Percentiles rank a stretch among this genome's conserved stretches.
phyloP scores from a whole-genome alignment of 208 protist genomes.

The Leishmania martiniquensis region DNA sequence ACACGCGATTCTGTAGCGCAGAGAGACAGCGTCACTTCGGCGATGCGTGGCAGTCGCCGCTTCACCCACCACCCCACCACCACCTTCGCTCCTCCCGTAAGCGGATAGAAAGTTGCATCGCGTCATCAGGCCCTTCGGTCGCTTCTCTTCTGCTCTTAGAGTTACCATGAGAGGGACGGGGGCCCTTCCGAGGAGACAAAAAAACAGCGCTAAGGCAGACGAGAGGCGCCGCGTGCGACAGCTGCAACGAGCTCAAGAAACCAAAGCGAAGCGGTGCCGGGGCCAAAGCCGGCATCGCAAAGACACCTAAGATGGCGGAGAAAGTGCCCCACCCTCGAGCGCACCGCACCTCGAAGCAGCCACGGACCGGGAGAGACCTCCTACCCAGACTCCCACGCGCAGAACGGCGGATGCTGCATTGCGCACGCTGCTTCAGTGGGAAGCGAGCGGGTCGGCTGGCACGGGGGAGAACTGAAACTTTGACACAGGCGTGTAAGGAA shows the following conservation, averaged over 20 bases:
- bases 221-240: background rate
- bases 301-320: background rate
- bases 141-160: background rate
- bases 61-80: background rate
- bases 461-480: constrained; percentile 16
- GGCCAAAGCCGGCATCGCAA: background rate
- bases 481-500: constrained; percentile 45
- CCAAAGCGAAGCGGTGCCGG: too few relatives aligned
- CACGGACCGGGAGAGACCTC: background rate
- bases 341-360: background rate
- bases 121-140: background rate
- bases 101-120: background rate
- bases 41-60: background rate
- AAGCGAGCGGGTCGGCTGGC: background rate
- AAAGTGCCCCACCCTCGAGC: background rate
- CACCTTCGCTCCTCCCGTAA: background rate
- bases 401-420: background rate
- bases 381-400: background rate
- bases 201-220: background rate
- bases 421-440: background rate
- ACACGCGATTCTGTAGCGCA: background rate
- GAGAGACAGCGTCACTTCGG: background rate
- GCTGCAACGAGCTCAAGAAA: background rate
- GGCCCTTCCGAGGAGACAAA: background rate
- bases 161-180: background rate